Conservation (phyloP, 805 yeast genomes). For the Hanseniaspora valbyensis region DNA sequence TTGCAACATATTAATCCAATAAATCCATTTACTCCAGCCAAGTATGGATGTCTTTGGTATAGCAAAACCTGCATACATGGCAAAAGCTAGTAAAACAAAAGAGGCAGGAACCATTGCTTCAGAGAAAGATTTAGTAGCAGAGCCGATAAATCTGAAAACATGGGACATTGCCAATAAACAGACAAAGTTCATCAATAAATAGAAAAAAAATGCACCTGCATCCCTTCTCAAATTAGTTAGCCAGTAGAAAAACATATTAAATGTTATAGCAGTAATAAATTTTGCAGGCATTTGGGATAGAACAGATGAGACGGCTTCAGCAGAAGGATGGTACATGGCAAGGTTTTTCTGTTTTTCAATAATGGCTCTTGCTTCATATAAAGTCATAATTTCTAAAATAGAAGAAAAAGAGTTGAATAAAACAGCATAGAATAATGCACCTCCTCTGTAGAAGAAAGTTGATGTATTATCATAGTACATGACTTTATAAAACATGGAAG, state of each 20-base stretch:
- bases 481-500: conserved; percentile 50
- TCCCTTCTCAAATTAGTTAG: conserved; percentile 42
- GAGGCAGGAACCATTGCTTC: conserved; percentile 53
- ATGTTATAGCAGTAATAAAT: conserved; percentile 33
- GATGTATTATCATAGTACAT: conserved; percentile 29
- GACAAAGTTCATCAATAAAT: conserved; percentile 33
- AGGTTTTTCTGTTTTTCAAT: conserved; percentile 49
- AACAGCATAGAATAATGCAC: conserved; percentile 57
- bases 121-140: conserved; percentile 36
- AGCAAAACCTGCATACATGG: conserved; percentile 48
- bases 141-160: conserved; percentile 44
- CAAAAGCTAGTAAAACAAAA: conserved; percentile 37
- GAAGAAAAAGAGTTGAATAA: conserved; percentile 54
- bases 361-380: conserved; percentile 46
- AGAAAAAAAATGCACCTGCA: conserved; percentile 47
- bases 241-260: conserved; percentile 43
- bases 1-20: conserved; percentile 47
- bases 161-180: conserved; percentile 46
- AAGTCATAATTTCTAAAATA: conserved; percentile 44
- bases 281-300: conserved; percentile 43
- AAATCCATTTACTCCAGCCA: conserved; percentile 59
- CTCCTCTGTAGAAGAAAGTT: conserved; percentile 46
- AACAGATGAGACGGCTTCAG: conserved; percentile 46
- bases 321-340: conserved; percentile 49
- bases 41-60: conserved; percentile 46